Conservation (phyloP, 2,329 filamentous ascomycete genomes). For the Fusarium pseudoanthophilum region DNA sequence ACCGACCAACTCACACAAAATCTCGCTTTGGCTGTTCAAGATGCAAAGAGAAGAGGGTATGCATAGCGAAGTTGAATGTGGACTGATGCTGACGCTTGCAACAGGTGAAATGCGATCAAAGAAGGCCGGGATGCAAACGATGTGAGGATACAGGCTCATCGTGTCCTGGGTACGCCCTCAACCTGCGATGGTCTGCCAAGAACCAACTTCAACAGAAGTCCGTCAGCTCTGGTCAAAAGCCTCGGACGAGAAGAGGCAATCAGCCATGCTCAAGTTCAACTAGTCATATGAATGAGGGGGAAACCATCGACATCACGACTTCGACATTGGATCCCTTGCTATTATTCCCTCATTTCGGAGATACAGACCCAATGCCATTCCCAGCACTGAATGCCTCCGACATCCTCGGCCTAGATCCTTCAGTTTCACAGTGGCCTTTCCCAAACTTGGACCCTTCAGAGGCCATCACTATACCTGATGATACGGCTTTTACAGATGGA, state of each 20-base stretch:
- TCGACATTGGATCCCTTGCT: background rate
- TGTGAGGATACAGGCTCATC: background rate
- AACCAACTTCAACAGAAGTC: background rate
- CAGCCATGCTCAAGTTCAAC: background rate
- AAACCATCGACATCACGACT: fast-evolving
- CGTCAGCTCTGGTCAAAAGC: background rate
- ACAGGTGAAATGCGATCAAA: background rate
- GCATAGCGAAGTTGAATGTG: background rate
- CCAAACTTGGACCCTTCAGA: background rate
- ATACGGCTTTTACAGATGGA: fast-evolving
- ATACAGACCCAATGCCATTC: background rate
- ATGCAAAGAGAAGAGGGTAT: background rate
- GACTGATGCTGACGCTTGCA: background rate
- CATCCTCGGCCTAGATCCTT: background rate
- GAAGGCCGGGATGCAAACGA: background rate
- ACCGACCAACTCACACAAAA: background rate
- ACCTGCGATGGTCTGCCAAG: background rate
- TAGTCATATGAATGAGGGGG: background rate
- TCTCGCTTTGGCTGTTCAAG: background rate
- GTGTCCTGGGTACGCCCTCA: background rate
- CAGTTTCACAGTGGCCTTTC: background rate
- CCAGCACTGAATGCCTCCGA: background rate
- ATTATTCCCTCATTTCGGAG: background rate
- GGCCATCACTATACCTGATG: fast-evolving
- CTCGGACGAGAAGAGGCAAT: background rate